These are phyloP conservation scores for Coemansia sp. DNA, from an alignment of 192 early-diverging fungal genomes.

Conservation along the genomic window DNA sequence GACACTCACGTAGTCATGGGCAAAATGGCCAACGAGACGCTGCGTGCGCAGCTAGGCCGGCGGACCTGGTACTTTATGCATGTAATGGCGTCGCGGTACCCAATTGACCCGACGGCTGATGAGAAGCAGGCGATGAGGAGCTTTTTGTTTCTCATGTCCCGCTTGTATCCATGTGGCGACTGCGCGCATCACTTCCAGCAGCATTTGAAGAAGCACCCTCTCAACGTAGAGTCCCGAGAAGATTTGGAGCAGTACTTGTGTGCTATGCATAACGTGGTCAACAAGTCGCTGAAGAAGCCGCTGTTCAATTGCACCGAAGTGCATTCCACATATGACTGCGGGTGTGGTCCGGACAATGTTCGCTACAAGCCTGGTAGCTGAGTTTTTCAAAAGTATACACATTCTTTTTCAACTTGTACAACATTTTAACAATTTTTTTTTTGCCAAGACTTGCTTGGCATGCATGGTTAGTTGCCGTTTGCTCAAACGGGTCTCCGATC, in stretches of 20 bases:
- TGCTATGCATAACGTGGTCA: slow-evolving; percentile 87
- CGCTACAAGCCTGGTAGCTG: slow-evolving; percentile 30
- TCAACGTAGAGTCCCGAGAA: slow-evolving; percentile 66
- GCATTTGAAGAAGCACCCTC: slow-evolving; percentile 72
- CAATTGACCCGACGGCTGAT: slow-evolving; percentile 66
- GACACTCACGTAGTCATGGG: slow-evolving; percentile 60
- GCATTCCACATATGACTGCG: slow-evolving; percentile 79
- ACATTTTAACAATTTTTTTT: background rate
- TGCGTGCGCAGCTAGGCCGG: slow-evolving; percentile 78
- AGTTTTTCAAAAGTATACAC: background rate
- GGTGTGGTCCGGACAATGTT: slow-evolving; percentile 60
- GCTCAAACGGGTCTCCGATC: no score
- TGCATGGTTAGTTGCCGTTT: background rate
- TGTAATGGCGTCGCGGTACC: slow-evolving; percentile 87
- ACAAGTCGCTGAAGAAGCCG: slow-evolving; percentile 73
- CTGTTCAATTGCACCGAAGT: slow-evolving; percentile 76
- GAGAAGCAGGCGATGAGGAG: slow-evolving; percentile 72
- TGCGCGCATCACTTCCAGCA: slow-evolving; percentile 87
- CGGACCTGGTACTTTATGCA: slow-evolving; percentile 90
- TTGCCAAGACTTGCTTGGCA: slow-evolving; percentile 5
- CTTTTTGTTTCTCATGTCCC: slow-evolving; percentile 77
- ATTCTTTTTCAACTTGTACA: background rate
- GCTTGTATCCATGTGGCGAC: slow-evolving; percentile 95
- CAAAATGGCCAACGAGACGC: slow-evolving; percentile 69
- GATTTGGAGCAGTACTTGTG: slow-evolving; percentile 85